phyloP scores from a whole-genome alignment of 805 yeast genomes.

The Nakazawaea laoshanensis region DNA sequence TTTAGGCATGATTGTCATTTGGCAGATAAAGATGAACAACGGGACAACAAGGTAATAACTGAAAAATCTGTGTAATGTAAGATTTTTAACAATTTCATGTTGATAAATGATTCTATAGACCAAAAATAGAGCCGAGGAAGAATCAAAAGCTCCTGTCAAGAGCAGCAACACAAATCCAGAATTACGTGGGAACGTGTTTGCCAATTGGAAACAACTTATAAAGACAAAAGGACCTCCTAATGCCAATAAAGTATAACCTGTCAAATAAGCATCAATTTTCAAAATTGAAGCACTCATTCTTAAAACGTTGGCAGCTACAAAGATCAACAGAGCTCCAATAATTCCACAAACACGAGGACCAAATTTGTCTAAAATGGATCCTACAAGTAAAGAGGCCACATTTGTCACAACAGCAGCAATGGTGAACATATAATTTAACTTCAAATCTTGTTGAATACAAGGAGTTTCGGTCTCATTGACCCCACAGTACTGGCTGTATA shows the following conservation, averaged over 20 bases:
- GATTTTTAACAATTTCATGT: conserved; percentile 22
- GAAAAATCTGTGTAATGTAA: conserved; percentile 56
- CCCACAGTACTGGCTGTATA: conserved; percentile 42
- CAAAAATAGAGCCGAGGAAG: conserved; percentile 83
- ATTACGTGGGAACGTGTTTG: conserved; percentile 75
- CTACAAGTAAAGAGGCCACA: conserved; percentile 75
- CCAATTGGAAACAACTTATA: conserved; percentile 82
- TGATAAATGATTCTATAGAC: conserved; percentile 62
- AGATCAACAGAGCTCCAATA: conserved; percentile 56
- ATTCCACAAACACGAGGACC: conserved; percentile 81
- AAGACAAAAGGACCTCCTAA: conserved; percentile 93
- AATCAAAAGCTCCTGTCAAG: conserved; percentile 89
- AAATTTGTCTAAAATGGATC: conserved; percentile 62
- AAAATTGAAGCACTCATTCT: conserved; percentile 16
- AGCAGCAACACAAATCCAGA: conserved; percentile 79
- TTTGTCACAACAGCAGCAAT: conserved; percentile 84
- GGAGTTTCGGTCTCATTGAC: conserved; percentile 13
- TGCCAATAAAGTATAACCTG: conserved; percentile 72
- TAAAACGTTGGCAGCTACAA: conserved; percentile 38
- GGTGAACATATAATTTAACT: conserved; percentile 76
- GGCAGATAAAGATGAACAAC: conserved; percentile 64
- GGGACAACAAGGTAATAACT: conserved; percentile 66
- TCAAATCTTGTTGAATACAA: conserved; percentile 76
- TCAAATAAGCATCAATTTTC: conserved; percentile 53
- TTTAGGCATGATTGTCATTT: conserved; percentile 71